These are phyloP conservation scores for Juglanconis juglandina DNA, from an alignment of 2,329 filamentous ascomycete species.

Conservation along the genomic window DNA sequence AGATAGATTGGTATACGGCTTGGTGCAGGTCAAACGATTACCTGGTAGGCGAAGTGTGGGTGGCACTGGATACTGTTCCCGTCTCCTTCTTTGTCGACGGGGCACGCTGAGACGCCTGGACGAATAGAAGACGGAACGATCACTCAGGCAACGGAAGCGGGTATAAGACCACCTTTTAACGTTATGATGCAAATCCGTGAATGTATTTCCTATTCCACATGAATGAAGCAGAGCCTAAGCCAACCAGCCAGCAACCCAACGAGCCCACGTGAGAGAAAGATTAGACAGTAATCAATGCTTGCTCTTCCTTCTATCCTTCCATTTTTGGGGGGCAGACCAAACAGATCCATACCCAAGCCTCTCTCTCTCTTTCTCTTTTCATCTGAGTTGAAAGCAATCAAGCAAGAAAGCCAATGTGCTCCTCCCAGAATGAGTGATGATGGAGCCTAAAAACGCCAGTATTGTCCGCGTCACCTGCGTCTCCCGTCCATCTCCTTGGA, in stretches of 20 bases:
- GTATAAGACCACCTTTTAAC: not conserved
- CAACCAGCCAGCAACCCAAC: not conserved
- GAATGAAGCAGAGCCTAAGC: not conserved
- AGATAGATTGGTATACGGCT: too few species aligned
- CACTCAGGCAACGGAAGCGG: not conserved
- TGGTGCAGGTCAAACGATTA: too few species aligned
- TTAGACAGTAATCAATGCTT: conserved; percentile 18
- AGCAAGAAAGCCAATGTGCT: not conserved
- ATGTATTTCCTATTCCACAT: conserved; percentile 13
- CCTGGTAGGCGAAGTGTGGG: too few species aligned
- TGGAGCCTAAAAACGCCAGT: not conserved
- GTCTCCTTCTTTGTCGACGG: too few species aligned
- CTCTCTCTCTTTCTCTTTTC: not conserved
- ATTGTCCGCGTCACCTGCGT: not conserved
- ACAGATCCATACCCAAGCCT: not conserved
- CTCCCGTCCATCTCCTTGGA: not conserved
- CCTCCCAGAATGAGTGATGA: not conserved
- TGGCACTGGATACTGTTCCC: too few species aligned
- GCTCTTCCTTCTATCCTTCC: not conserved
- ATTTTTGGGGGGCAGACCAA: not conserved
- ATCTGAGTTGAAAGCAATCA: not conserved
- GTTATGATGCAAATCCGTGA: conserved; percentile 11
- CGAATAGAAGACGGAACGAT: not conserved
- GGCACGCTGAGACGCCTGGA: not conserved
- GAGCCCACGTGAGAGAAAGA: conserved; percentile 7